These are phyloP conservation scores for Mycena polygramma DNA, from an alignment of 768 basidiomycete species.

Conservation along the genomic window DNA sequence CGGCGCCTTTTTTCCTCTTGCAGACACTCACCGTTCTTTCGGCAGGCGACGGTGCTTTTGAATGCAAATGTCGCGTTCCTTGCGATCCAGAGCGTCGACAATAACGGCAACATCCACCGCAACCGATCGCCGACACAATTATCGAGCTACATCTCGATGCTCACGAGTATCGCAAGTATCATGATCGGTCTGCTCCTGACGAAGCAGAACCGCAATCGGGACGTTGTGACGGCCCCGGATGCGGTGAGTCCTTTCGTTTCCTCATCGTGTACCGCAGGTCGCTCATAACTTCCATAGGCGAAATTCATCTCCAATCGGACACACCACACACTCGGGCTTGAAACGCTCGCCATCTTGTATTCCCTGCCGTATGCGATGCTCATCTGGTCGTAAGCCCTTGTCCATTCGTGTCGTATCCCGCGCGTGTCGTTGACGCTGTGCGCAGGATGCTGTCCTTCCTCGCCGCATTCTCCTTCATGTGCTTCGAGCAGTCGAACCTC, in stretches of 20 bases:
- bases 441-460: constrained; percentile 55
- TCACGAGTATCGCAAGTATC: constrained; percentile 63
- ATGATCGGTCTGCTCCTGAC: constrained; percentile 61
- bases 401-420: too few species aligned
- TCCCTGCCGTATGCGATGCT: constrained; percentile 69
- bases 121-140: constrained; percentile 59
- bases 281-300: not conserved
- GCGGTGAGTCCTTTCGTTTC: constrained; percentile 48
- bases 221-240: constrained; percentile 49
- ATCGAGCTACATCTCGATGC: constrained; percentile 63
- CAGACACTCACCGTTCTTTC: not conserved
- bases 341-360: constrained; percentile 66
- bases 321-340: constrained; percentile 53
- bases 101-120: constrained; percentile 18
- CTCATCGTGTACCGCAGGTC: not conserved
- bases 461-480: constrained; percentile 53
- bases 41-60: constrained; percentile 68
- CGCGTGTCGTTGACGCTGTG: not conserved
- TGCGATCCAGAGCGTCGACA: constrained; percentile 61
- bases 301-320: constrained; percentile 34
- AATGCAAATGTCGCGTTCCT: constrained; percentile 74
- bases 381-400: constrained; percentile 67
- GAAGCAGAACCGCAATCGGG: constrained; percentile 58
- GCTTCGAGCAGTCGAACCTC: constrained; percentile 45
- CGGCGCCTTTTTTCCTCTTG: not conserved